Conservation (phyloP, 306 rosid genomes). For the Cicer bijugum region DNA sequence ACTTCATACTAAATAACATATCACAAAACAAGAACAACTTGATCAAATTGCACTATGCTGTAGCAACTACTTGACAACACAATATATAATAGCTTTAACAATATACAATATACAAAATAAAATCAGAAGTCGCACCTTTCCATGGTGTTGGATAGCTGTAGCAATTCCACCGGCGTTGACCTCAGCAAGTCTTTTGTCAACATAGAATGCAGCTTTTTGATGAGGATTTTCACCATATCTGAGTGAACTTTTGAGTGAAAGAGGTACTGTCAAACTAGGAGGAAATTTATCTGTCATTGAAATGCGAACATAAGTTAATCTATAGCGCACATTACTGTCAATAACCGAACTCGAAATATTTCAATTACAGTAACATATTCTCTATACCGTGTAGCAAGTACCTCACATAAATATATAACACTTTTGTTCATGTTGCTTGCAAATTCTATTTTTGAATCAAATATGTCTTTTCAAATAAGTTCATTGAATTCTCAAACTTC, state of each 20-base stretch:
- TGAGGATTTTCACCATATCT: conserved; percentile 99
- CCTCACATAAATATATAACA: not conserved
- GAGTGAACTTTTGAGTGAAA: conserved; percentile 66
- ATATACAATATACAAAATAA: conserved; percentile 11
- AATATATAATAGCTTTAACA: conserved; percentile 4
- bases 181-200: conserved; percentile 80
- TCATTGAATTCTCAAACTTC: not conserved
- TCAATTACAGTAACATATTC: conserved; percentile 23
- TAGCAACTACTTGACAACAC: no score
- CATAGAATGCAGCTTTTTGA: conserved; percentile 85
- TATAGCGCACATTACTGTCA: not conserved
- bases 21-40: no score
- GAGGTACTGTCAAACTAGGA: conserved; percentile 75
- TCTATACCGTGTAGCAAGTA: not conserved
- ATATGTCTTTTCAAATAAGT: not conserved
- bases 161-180: conserved; percentile 90
- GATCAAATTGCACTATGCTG: no score
- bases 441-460: not conserved
- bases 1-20: no score
- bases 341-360: conserved; percentile 11
- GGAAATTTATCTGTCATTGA: conserved; percentile 74
- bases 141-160: conserved; percentile 89
- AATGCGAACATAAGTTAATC: conserved; percentile 41
- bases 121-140: conserved; percentile 63
- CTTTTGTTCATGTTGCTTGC: not conserved